phyloP scores from a whole-genome alignment of 345 rosid species.

The Salix viminalis region DNA sequence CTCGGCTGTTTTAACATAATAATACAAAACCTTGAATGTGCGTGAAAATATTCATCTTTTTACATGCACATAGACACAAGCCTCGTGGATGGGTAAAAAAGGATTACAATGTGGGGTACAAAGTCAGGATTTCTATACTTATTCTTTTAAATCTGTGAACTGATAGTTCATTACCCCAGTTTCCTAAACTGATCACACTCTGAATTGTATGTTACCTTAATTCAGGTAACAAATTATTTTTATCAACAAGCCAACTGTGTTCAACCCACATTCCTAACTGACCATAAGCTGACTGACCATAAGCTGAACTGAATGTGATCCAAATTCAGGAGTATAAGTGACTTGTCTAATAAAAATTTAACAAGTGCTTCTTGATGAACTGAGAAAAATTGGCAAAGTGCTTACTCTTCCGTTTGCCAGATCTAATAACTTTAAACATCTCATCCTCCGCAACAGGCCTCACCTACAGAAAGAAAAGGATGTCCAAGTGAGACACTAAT shows the following conservation, averaged over 20 bases:
- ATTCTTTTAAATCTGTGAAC: neutral
- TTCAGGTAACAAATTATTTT: neutral
- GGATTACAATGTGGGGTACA: neutral
- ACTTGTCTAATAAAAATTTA: neutral
- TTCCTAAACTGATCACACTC: neutral
- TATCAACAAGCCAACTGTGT: neutral
- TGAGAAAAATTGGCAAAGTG: slow-evolving; percentile 2
- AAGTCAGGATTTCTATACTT: neutral
- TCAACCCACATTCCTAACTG: neutral
- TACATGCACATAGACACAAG: neutral
- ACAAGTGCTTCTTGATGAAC: neutral
- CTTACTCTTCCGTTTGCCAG: slow-evolving; percentile 90
- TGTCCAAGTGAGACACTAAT: slow-evolving; percentile 1
- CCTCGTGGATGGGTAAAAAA: neutral
- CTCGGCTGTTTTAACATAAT: neutral
- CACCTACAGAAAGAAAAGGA: slow-evolving; percentile 45
- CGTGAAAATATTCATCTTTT: neutral
- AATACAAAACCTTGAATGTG: neutral
- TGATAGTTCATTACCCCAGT: neutral
- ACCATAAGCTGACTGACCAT: neutral
- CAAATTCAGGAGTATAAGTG: neutral
- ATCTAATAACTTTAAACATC: slow-evolving; percentile 83
- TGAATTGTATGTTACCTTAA: neutral
- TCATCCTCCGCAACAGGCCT: slow-evolving; percentile 99
- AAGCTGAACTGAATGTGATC: neutral